Base-by-base conservation (phyloP, 1,284 basidiomycete species). In the Hemileia vastatrix region DNA sequence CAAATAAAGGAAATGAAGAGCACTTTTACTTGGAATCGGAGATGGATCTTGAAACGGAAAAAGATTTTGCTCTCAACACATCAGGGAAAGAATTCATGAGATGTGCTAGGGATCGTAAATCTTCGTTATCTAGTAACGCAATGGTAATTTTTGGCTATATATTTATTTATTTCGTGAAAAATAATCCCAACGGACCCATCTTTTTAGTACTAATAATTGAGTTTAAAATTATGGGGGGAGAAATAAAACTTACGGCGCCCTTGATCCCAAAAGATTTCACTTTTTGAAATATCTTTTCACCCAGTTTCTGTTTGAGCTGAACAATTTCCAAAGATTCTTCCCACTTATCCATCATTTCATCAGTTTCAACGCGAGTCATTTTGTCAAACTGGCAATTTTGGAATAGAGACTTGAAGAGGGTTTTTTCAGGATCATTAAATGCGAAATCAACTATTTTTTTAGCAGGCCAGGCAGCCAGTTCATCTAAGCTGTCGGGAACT, bases 21-120 rank as follows among this genome's bases (percentile, higher is more conserved):
- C n/a, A n/a, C n/a, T n/a, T n/a, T n/a, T n/a, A n/a, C n/a, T n/a
- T n/a, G n/a, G n/a, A n/a, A n/a, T n/a, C n/a, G n/a, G n/a, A n/a
- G n/a, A n/a, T n/a, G n/a, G n/a, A n/a, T n/a, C n/a, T n/a, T n/a
- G n/a, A n/a, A n/a, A n/a, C n/a, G n/a, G n/a, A 44, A 33, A 40
- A 6, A 32, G 55, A 44, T 44, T 77, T 77, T 75, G 88, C 87
- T 77, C 85, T 88, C 65, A 92, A 78, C 1, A 90, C 81, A 1
- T 82, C 78, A 5, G 88, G 86, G 73, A 90, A 91, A 72, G 86
- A 86, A 75, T 89, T 87, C 86, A 89, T 87, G 57, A 93, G 79
- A 72, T 90, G 87, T 6, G 87, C 86, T 44, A 92, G 80, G 0
- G 88, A 79, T 33, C 87, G 82, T 23, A 93, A 80, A 70, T 93